Percentiles rank a stretch among this genome's conserved stretches.
phyloP scores from a whole-genome alignment of 1,139 yeast species.

The Kodamaea ohmeri region DNA sequence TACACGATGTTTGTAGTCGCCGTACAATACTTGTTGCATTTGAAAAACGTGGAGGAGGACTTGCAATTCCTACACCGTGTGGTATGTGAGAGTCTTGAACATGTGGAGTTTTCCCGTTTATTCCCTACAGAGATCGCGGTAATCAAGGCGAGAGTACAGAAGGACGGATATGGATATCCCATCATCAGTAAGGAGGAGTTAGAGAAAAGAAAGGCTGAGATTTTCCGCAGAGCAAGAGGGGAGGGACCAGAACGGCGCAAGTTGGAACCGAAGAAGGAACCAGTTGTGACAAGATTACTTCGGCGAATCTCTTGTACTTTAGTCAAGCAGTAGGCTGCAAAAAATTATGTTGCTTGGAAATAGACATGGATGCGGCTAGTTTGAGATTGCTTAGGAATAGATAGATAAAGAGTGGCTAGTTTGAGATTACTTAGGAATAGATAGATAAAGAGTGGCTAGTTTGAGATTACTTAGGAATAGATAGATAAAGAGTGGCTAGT shows the following conservation, averaged over 20 bases:
- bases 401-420: too few relatives aligned
- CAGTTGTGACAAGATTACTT: neutral
- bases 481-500: too few relatives aligned
- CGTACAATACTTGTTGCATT: neutral
- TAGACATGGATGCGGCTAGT: too few relatives aligned
- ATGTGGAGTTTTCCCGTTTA: neutral
- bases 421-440: too few relatives aligned
- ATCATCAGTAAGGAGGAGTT: neutral
- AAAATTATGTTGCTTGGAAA: too few relatives aligned
- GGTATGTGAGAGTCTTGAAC: neutral
- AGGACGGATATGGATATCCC: neutral
- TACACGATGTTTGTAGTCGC: constrained; percentile 1
- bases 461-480: too few relatives aligned
- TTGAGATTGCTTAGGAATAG: too few relatives aligned
- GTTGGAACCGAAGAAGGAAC: too few relatives aligned
- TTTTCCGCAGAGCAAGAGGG: neutral
- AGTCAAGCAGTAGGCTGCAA: too few relatives aligned
- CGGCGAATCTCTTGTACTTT: too few relatives aligned
- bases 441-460: too few relatives aligned
- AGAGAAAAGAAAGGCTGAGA: neutral
- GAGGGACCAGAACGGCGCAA: neutral
- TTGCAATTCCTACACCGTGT: neutral
- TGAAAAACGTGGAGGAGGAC: neutral
- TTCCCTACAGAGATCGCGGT: neutral
- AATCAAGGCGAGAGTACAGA: neutral